These are phyloP conservation scores for Boletus vermiculosoides DNA, from an alignment of 768 basidiomycete genomes.

Conservation along the genomic window DNA sequence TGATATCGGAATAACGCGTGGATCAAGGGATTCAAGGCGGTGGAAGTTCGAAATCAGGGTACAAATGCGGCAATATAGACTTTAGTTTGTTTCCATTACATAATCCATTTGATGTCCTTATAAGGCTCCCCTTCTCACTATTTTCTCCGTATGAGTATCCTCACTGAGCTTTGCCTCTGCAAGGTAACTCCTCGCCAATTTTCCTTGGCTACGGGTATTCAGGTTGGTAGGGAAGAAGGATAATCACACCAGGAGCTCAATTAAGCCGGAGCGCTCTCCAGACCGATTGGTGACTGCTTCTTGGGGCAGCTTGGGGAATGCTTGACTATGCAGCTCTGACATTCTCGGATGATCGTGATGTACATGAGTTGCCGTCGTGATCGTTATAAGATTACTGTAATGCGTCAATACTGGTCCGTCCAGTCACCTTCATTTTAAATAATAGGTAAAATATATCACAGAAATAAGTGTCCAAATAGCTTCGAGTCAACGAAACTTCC, in stretches of 20 bases:
- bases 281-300: conserved; percentile 37
- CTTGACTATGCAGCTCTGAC: conserved; percentile 78
- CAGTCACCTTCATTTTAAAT: neutral
- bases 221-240: conserved; percentile 44
- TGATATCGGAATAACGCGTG: too few relatives aligned
- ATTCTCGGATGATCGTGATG: conserved; percentile 23
- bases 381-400: neutral
- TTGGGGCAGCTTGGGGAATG: conserved; percentile 47
- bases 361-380: neutral
- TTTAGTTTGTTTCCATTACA: neutral
- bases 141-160: conserved; percentile 9
- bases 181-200: conserved; percentile 56
- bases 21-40: too few relatives aligned
- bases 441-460: neutral
- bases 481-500: neutral
- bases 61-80: neutral
- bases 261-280: conserved; percentile 78
- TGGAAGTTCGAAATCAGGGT: too few relatives aligned
- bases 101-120: neutral
- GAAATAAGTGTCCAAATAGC: neutral
- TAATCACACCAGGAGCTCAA: conserved; percentile 47
- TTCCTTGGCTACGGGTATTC: conserved; percentile 52
- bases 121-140: neutral
- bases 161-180: conserved; percentile 32
- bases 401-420: neutral